Percentiles rank a stretch among this genome's conserved stretches.
Evolutionary conservation across 805 yeast species (phyloP).

Genomic region (Blastobotrys attinorum): DNA sequence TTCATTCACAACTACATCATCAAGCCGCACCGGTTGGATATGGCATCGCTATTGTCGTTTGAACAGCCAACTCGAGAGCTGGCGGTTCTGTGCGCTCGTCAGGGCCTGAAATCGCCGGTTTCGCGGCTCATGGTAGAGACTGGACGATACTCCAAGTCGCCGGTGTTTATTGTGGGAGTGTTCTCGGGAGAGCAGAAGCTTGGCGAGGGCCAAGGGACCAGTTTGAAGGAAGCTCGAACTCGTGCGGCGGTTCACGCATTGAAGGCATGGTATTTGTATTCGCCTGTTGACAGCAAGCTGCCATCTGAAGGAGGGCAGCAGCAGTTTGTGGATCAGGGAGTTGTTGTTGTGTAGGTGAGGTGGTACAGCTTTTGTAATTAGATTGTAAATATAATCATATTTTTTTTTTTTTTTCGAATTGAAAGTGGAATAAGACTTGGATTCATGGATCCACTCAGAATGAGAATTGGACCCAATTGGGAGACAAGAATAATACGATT

Average conservation of each 20-base stretch:
- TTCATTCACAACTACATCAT: slow-evolving; percentile 71
- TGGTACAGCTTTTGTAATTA: no score
- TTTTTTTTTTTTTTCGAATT: not conserved
- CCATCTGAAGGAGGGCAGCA: slow-evolving; percentile 47
- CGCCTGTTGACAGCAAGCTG: slow-evolving; percentile 55
- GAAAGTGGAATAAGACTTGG: not conserved
- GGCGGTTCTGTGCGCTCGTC: slow-evolving; percentile 65
- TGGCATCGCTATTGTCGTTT: slow-evolving; percentile 68
- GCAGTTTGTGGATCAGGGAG: slow-evolving; percentile 25
- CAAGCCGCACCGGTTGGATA: slow-evolving; percentile 66
- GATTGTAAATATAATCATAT: not conserved
- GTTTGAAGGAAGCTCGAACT: slow-evolving; percentile 83
- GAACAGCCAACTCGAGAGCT: slow-evolving; percentile 82
- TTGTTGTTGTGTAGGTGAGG: slow-evolving; percentile 27
- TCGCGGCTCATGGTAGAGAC: slow-evolving; percentile 86
- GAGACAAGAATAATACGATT: no score
- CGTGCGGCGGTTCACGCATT: slow-evolving; percentile 88
- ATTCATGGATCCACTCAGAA: not conserved
- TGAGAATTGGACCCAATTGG: no score
- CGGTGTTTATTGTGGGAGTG: slow-evolving; percentile 86
- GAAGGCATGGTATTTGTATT: slow-evolving; percentile 85
- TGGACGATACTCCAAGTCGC: slow-evolving; percentile 77
- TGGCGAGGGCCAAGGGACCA: slow-evolving; percentile 92
- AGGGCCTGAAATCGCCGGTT: slow-evolving; percentile 64
- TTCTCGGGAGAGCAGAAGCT: slow-evolving; percentile 75